These are phyloP conservation scores for Blastobotrys indianensis DNA, from an alignment of 1,139 yeast species.

Conservation along the genomic window DNA sequence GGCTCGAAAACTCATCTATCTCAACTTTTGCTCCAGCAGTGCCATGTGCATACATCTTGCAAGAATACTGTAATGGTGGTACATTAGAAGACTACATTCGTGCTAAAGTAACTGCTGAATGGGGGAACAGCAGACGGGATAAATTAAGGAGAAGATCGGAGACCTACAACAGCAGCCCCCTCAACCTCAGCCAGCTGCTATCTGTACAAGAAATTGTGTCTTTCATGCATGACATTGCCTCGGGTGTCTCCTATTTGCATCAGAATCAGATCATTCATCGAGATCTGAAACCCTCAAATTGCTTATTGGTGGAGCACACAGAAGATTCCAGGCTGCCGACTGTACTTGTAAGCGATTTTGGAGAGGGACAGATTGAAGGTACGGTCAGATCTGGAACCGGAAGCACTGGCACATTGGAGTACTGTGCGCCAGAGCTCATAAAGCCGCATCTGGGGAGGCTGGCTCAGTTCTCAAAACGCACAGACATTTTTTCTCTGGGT, in stretches of 20 bases:
- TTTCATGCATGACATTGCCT: constrained; percentile 59
- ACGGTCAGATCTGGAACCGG: constrained; percentile 56
- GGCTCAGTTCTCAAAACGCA: constrained; percentile 56
- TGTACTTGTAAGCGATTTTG: constrained; percentile 79
- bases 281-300: constrained; percentile 84
- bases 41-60: constrained; percentile 79
- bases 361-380: constrained; percentile 78
- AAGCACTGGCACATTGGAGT: constrained; percentile 80
- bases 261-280: constrained; percentile 71
- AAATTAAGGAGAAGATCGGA: constrained; percentile 1
- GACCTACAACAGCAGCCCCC: not conserved
- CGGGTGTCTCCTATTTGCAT: constrained; percentile 70
- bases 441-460: constrained; percentile 30
- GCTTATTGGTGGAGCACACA: constrained; percentile 46
- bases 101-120: not conserved
- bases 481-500: constrained; percentile 80
- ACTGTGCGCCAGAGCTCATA: constrained; percentile 78
- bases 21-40: constrained; percentile 54
- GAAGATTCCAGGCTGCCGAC: constrained; percentile 44
- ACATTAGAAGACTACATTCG: constrained; percentile 61
- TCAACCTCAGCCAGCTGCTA: constrained; percentile 27
- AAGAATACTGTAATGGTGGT: constrained; percentile 86
- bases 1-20: constrained; percentile 72
- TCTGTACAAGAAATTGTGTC: constrained; percentile 50
- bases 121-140: constrained; percentile 3